Evolutionary conservation across 73 alveolate species (phyloP).

Genomic region (Tetrahymena elliotti): DNA sequence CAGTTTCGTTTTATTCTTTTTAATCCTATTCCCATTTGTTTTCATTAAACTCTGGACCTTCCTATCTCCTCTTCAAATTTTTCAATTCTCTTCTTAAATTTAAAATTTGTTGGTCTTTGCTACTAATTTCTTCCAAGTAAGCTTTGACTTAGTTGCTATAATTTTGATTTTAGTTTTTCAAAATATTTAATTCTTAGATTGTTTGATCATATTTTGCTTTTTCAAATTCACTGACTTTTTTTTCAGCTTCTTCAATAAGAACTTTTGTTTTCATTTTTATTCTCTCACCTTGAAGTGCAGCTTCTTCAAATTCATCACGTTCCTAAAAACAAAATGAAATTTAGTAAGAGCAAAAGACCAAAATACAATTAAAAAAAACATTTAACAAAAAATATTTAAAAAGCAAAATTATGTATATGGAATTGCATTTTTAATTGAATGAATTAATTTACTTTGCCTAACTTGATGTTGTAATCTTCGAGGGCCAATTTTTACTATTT

Average conservation of each 20-base stretch:
- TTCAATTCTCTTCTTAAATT: neutral
- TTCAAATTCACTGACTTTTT: neutral
- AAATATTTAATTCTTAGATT: neutral
- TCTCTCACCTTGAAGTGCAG: neutral
- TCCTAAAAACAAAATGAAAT: neutral
- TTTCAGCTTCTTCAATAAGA: neutral
- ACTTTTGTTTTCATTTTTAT: neutral
- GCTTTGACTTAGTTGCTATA: neutral
- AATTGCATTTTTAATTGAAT: too few relatives aligned
- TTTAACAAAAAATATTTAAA: neutral
- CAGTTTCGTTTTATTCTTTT: neutral
- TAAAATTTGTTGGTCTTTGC: neutral
- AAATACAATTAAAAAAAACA: neutral
- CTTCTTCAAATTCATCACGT: neutral
- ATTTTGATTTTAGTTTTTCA: neutral
- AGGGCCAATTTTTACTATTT: neutral
- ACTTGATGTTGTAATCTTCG: neutral
- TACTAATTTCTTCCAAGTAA: neutral
- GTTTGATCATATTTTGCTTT: neutral
- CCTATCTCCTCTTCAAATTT: neutral
- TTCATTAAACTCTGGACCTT: neutral
- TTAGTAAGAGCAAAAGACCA: neutral
- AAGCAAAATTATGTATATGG: too few relatives aligned
- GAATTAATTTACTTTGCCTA: neutral
- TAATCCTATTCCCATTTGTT: neutral